Base-by-base conservation (phyloP, 306 rosid species). In the Rosa lucieae region DNA sequence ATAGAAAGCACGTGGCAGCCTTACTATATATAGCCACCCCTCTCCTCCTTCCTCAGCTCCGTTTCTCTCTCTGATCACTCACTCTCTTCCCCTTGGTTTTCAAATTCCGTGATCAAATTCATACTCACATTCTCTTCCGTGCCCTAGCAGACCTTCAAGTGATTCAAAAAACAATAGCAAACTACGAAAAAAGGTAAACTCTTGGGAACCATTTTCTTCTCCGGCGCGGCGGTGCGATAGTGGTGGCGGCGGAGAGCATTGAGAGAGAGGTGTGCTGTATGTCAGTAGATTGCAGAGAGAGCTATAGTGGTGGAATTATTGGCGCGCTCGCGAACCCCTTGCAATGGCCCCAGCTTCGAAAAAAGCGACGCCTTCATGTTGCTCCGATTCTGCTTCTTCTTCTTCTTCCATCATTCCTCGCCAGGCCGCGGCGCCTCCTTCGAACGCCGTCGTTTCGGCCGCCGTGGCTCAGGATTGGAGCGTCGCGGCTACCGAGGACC, bases 331-430 rank as follows among this genome's bases (percentile, higher is more conserved):
- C 82, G 44, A 90, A 93, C 42, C 96, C 94, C 59, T 79, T 90
- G 72, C 97, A 94, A 94, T 92, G 97, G 97, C 97, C 97, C 39
- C 98, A 90, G 84, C 89, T 92, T 21, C 97, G 96, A 37, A 94
- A 94, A 89, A 92, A 84, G 72, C 92, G 97, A 84, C 97, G 96
- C n/a, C 72, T 46, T 49, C 79, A 51, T 83, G 85, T 70, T 85
- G 88, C 75, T 49, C 81, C 56, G 76, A 76, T 59, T 63, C 87
- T 32, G 2, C 37, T 32, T 32, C 37, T 32, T 32, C 87, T 32
- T 32, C 37, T 32, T 32, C 37, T 32, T 32, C 37, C 37, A 2
- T 32, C 70, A 29, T 79, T 67, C 72, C 88, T 11, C 79, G 80
- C 67, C 17, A 74, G 35, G 87, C 84, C 4, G 69, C 84, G 39